These are phyloP conservation scores for Candida quercuum DNA, from an alignment of 805 yeast species.

Conservation along the genomic window DNA sequence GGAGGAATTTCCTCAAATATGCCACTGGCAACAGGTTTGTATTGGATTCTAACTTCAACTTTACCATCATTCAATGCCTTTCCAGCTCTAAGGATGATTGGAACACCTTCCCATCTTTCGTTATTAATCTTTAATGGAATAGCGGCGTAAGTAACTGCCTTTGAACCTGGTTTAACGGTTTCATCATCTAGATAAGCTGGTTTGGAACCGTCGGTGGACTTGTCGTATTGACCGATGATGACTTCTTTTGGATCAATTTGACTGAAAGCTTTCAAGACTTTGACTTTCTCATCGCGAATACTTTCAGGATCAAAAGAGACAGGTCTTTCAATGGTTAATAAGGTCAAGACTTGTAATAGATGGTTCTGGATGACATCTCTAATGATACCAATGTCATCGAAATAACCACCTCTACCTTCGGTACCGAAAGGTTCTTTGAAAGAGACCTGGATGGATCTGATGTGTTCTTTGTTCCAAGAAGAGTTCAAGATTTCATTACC, in stretches of 20 bases:
- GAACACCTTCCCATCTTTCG: slow-evolving; percentile 99
- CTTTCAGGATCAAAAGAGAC: slow-evolving; percentile 87
- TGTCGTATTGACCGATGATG: slow-evolving; percentile 82
- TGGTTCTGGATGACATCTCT: slow-evolving; percentile 99
- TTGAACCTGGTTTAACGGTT: slow-evolving; percentile 75
- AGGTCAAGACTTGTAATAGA: slow-evolving; percentile 83
- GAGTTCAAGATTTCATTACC: slow-evolving; percentile 85
- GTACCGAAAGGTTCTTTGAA: slow-evolving; percentile 99
- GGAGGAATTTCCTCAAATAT: slow-evolving; percentile 77
- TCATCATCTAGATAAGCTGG: slow-evolving; percentile 92
- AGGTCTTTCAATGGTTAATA: slow-evolving; percentile 95
- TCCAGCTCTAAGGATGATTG: slow-evolving; percentile 93
- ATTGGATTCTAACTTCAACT: slow-evolving; percentile 93
- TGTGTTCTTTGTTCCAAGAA: slow-evolving; percentile 81
- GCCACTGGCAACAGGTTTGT: slow-evolving; percentile 79
- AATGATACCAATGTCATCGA: slow-evolving; percentile 90
- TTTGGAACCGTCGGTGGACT: slow-evolving; percentile 80
- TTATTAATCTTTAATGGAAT: slow-evolving; percentile 71
- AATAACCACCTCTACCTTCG: slow-evolving; percentile 98
- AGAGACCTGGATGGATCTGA: slow-evolving; percentile 77
- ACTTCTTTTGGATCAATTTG: slow-evolving; percentile 62
- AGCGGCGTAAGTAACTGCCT: slow-evolving; percentile 91
- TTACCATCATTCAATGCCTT: slow-evolving; percentile 93
- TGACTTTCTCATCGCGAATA: slow-evolving; percentile 93
- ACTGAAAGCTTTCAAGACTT: slow-evolving; percentile 77